Conservation (phyloP, 495 filamentous ascomycete genomes). For the Neurospora sp. region DNA sequence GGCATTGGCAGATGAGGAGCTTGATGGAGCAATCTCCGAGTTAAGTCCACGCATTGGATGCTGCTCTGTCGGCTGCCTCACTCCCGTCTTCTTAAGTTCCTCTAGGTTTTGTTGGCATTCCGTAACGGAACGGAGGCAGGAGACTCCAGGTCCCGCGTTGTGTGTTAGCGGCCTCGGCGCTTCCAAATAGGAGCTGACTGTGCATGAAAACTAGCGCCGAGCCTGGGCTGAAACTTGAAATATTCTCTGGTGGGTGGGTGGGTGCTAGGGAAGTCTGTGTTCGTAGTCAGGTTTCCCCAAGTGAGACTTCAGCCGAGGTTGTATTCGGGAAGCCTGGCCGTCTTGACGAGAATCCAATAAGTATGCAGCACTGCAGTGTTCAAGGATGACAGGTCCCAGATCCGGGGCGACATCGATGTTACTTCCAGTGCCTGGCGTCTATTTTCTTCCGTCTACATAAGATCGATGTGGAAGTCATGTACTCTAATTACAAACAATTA, state of each 20-base stretch:
- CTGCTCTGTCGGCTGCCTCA: not conserved
- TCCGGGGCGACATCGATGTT: not conserved
- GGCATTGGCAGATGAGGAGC: not conserved
- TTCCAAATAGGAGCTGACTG: not conserved
- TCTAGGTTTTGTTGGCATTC: not conserved
- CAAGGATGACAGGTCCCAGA: not conserved
- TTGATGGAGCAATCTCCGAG: not conserved
- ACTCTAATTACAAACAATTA: not conserved
- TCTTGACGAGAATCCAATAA: not conserved
- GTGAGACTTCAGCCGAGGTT: not conserved
- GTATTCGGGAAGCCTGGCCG: not conserved
- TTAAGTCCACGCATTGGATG: not conserved
- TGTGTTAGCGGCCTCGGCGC: not conserved
- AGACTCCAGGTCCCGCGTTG: not conserved
- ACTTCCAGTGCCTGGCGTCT: not conserved
- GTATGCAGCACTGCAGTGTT: not conserved
- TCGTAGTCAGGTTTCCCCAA: not conserved
- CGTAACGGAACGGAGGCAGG: not conserved
- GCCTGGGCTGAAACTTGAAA: not conserved
- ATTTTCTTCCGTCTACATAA: not conserved
- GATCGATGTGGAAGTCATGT: not conserved
- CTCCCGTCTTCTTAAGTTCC: not conserved
- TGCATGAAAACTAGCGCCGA: not conserved
- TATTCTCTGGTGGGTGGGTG: not conserved
- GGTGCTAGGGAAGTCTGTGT: not conserved